Conservation (phyloP, 1,284 basidiomycete genomes). For the Neolentinus lepideus region DNA sequence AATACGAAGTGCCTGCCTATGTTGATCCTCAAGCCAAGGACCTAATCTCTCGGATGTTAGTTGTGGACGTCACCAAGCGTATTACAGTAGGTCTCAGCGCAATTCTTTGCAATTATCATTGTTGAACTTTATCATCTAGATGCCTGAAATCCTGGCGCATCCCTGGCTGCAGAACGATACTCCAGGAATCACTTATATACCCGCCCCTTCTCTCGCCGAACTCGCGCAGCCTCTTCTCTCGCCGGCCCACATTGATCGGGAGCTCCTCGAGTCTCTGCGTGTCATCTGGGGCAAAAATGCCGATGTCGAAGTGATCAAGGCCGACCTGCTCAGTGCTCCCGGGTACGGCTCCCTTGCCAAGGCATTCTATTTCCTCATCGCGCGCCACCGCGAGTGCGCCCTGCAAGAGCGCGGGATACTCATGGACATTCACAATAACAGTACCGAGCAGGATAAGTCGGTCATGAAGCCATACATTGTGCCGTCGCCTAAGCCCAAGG, state of each 20-base stretch:
- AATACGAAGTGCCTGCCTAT: constrained; percentile 74
- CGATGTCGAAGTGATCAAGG: constrained; percentile 46
- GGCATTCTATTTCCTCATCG: constrained; percentile 87
- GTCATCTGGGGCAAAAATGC: constrained; percentile 81
- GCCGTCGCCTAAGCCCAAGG: constrained; percentile 22
- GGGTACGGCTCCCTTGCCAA: constrained; percentile 79
- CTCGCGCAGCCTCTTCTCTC: constrained; percentile 63
- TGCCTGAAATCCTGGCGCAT: constrained; percentile 82
- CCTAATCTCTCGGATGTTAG: constrained; percentile 77
- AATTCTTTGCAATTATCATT: constrained; percentile 6
- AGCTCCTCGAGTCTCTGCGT: constrained; percentile 82
- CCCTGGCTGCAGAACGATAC: constrained; percentile 67
- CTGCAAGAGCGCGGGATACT: constrained; percentile 56
- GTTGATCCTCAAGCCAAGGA: constrained; percentile 72
- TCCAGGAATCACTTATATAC: constrained; percentile 46
- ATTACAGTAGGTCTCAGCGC: constrained; percentile 64
- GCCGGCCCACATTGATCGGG: constrained; percentile 73
- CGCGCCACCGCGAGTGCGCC: constrained; percentile 72
- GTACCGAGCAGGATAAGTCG: constrained; percentile 24
- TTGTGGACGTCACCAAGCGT: constrained; percentile 82
- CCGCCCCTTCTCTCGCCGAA: constrained; percentile 60
- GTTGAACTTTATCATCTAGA: constrained; percentile 37
- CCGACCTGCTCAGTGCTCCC: constrained; percentile 57
- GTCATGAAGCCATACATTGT: constrained; percentile 39
- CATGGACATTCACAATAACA: constrained; percentile 29